Conservation (phyloP, 139 green algal genomes). For the Gonium pectorale region DNA sequence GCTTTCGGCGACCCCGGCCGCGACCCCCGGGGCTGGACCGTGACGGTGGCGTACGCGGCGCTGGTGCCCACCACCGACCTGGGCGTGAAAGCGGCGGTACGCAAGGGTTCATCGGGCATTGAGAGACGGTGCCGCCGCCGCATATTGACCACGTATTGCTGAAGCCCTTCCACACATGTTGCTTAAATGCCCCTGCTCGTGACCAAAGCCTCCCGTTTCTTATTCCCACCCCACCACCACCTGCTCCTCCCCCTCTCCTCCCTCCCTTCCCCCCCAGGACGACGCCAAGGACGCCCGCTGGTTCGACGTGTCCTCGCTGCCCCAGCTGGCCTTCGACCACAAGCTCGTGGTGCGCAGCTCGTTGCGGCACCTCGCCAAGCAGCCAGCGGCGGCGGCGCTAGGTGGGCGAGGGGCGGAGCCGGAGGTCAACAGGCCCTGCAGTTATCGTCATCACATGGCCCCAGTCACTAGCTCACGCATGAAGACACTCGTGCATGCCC, state of each 20-base stretch:
- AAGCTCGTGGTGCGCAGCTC: constrained; percentile 66
- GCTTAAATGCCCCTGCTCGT: no score
- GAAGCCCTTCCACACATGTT: no score
- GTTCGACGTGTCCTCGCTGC: constrained; percentile 60
- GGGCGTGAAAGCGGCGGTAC: constrained; percentile 79
- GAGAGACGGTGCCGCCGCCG: no score
- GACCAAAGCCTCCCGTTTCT: no score
- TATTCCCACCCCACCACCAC: no score
- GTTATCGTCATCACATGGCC: no score
- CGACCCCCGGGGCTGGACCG: constrained; percentile 87
- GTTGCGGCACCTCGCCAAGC: constrained; percentile 44
- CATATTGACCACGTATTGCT: no score
- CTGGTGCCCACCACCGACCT: constrained; percentile 73
- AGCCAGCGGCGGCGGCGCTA: constrained; percentile 6
- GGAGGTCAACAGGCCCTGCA: no score
- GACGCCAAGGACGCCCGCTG: constrained; percentile 74
- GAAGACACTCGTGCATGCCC: no score
- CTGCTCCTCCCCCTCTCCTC: neutral
- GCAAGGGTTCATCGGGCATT: no score
- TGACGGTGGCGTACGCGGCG: constrained; percentile 86
- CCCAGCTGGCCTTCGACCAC: constrained; percentile 77
- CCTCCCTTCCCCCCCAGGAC: constrained; percentile 56
- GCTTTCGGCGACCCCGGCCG: constrained; percentile 87
- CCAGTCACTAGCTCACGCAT: no score
- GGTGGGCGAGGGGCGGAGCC: no score